Conservation (phyloP, 2,329 filamentous ascomycete genomes). For the Trichoderma polysporum region DNA sequence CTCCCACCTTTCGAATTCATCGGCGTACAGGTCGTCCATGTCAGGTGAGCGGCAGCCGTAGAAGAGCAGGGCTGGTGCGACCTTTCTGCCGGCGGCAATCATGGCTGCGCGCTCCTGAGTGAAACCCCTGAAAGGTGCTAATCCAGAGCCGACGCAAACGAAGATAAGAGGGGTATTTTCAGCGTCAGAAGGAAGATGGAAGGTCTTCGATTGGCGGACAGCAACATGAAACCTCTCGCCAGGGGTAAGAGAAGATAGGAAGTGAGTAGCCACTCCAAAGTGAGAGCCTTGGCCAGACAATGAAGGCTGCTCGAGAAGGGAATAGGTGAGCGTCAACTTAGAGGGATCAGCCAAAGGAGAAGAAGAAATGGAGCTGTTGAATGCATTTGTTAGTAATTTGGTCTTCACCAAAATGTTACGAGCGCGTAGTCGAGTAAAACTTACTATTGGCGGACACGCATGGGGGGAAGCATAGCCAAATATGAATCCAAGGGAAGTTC, state of each 20-base stretch:
- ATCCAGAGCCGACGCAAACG: conserved; percentile 53
- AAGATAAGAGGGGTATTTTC: conserved; percentile 51
- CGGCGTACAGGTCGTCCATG: conserved; percentile 59
- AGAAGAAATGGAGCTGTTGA: conserved; percentile 65
- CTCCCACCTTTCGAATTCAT: conserved; percentile 61
- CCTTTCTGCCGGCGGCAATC: conserved; percentile 47
- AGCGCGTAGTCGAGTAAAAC: conserved; percentile 2
- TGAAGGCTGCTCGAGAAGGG: conserved; percentile 59
- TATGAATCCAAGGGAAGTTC: conserved; percentile 65
- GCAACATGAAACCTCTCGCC: conserved; percentile 52
- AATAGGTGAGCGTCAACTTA: conserved; percentile 65
- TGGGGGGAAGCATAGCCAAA: conserved; percentile 70
- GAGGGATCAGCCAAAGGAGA: conserved; percentile 61
- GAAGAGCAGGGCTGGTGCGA: conserved; percentile 65
- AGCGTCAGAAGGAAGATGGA: conserved; percentile 49
- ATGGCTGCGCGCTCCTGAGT: conserved; percentile 59
- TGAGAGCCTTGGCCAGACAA: conserved; percentile 50
- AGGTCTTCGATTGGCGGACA: conserved; percentile 44
- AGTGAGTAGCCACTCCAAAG: conserved; percentile 61
- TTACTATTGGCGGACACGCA: conserved; percentile 73
- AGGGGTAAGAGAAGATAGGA: conserved; percentile 51
- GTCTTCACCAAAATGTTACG: neutral
- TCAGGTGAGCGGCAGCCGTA: conserved; percentile 59
- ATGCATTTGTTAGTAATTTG: conserved; percentile 2
- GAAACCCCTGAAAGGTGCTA: conserved; percentile 64